These are phyloP conservation scores for Blastobotrys proliferans DNA, from an alignment of 1,139 yeast genomes.

Conservation along the genomic window DNA sequence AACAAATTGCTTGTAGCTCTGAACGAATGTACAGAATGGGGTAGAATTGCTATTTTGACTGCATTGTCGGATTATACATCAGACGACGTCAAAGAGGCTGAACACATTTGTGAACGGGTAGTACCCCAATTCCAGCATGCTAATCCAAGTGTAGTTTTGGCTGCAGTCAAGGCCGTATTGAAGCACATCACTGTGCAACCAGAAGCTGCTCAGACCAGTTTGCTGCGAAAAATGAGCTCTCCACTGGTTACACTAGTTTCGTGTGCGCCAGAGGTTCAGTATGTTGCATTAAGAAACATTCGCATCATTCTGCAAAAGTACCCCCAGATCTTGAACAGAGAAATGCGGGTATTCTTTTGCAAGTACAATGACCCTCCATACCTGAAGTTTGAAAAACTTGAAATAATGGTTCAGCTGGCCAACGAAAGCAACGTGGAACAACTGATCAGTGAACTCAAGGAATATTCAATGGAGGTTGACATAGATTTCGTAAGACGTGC, in stretches of 20 bases:
- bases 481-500: slow-evolving; percentile 82
- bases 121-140: slow-evolving; percentile 97
- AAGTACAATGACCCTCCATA: slow-evolving; percentile 94
- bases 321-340: slow-evolving; percentile 73
- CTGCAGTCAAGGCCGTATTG: slow-evolving; percentile 78
- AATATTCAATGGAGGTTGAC: slow-evolving; percentile 91
- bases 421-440: slow-evolving; percentile 63
- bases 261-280: slow-evolving; percentile 90
- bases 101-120: slow-evolving; percentile 83
- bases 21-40: slow-evolving; percentile 99
- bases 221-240: slow-evolving; percentile 75
- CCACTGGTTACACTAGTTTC: slow-evolving; percentile 88
- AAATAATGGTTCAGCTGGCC: slow-evolving; percentile 82
- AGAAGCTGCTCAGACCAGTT: slow-evolving; percentile 41
- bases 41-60: slow-evolving; percentile 82
- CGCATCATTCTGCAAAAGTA: slow-evolving; percentile 85
- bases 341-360: slow-evolving; percentile 85
- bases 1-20: slow-evolving; percentile 72
- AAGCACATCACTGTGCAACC: slow-evolving; percentile 60
- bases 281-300: slow-evolving; percentile 88
- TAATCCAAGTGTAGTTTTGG: slow-evolving; percentile 90
- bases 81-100: slow-evolving; percentile 61
- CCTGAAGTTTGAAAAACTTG: slow-evolving; percentile 86
- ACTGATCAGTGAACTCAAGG: slow-evolving; percentile 79
- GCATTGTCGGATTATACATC: slow-evolving; percentile 68